A percentile compares a stretch with the other conserved stretches of the same genome.
Evolutionary conservation across 768 basidiomycete genomes (phyloP).

Genomic region (Hericium coralloides): DNA sequence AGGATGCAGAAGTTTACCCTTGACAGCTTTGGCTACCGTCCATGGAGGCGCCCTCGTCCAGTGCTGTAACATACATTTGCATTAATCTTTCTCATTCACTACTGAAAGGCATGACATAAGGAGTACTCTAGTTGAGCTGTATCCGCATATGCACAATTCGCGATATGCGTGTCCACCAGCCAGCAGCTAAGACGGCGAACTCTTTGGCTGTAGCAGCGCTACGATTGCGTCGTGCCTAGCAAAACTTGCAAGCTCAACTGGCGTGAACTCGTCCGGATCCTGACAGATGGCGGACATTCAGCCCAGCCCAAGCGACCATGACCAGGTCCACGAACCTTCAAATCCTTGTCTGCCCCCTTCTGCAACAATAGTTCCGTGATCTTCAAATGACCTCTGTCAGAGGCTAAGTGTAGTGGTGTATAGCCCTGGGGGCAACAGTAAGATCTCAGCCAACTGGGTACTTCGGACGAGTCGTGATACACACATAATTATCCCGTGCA

Average conservation of each 20-base stretch:
- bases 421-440: constrained; percentile 56
- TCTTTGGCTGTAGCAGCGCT: constrained; percentile 20
- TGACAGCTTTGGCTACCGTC: no score
- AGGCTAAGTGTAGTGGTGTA: constrained; percentile 79
- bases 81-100: background rate
- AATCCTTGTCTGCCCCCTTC: constrained; percentile 51
- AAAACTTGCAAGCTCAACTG: constrained; percentile 48
- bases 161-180: background rate
- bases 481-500: constrained; percentile 63
- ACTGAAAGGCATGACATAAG: background rate
- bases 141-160: background rate
- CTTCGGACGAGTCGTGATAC: constrained; percentile 17
- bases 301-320: background rate
- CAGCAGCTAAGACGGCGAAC: background rate
- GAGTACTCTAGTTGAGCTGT: background rate
- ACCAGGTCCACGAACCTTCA: constrained; percentile 42
- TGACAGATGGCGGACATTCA: constrained; percentile 20
- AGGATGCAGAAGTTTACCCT: no score
- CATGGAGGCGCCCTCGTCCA: background rate
- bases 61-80: background rate
- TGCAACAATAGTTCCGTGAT: constrained; percentile 50
- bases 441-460: constrained; percentile 1
- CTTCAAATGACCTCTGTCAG: constrained; percentile 64
- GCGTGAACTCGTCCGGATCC: constrained; percentile 62
- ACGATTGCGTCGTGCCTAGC: constrained; percentile 51